Conservation (phyloP, 148 eudicot species). For the Amaranthus palmeri region DNA sequence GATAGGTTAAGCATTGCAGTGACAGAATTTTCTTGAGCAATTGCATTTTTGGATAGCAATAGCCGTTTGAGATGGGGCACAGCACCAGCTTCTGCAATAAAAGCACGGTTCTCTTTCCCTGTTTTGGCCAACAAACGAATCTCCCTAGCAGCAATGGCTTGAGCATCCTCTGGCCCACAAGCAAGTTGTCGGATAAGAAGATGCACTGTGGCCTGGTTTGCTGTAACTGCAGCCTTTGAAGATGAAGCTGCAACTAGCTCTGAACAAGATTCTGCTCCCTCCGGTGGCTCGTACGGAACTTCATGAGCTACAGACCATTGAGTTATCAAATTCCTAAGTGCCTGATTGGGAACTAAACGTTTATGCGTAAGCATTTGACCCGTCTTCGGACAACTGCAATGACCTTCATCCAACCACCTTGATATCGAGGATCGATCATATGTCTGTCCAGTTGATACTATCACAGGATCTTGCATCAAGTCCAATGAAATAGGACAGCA, state of each 20-base stretch:
- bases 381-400: slow-evolving; percentile 81
- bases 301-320: slow-evolving; percentile 74
- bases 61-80: slow-evolving; percentile 62
- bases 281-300: slow-evolving; percentile 28
- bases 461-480: slow-evolving; percentile 84
- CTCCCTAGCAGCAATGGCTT: slow-evolving; percentile 69
- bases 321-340: slow-evolving; percentile 61
- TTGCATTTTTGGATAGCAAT: slow-evolving; percentile 44
- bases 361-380: slow-evolving; percentile 67
- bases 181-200: slow-evolving; percentile 66
- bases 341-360: slow-evolving; percentile 58
- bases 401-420: slow-evolving; percentile 89
- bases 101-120: slow-evolving; percentile 75
- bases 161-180: slow-evolving; percentile 54
- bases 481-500: slow-evolving; percentile 82
- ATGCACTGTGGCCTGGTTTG: slow-evolving; percentile 61
- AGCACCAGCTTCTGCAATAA: slow-evolving; percentile 83
- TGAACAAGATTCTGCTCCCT: slow-evolving; percentile 38
- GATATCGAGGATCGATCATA: slow-evolving; percentile 68
- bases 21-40: slow-evolving; percentile 89
- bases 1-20: slow-evolving; percentile 85
- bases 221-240: slow-evolving; percentile 67
- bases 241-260: slow-evolving; percentile 37
- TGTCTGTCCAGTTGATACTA: slow-evolving; percentile 80
- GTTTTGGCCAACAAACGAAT: slow-evolving; percentile 79